Conservation (phyloP, 2,329 filamentous ascomycete species). For the Fulvia fulva region DNA sequence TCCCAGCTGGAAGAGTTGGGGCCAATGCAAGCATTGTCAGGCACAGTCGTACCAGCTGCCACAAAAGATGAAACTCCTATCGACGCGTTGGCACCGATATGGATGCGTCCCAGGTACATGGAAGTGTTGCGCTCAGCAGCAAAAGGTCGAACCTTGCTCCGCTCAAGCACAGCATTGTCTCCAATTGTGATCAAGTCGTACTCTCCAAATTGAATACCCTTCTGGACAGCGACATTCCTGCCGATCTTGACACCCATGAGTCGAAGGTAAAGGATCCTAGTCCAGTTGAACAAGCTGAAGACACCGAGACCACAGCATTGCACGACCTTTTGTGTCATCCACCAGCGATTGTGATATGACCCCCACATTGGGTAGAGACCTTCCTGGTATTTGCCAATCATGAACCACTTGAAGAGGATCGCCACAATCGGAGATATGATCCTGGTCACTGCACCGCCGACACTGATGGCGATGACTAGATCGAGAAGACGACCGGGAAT, state of each 20-base stretch:
- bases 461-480: slow-evolving; percentile 44
- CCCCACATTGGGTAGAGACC: slow-evolving; percentile 60
- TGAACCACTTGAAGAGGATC: slow-evolving; percentile 53
- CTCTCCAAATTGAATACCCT: slow-evolving; percentile 48
- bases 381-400: slow-evolving; percentile 52
- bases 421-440: slow-evolving; percentile 44
- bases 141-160: slow-evolving; percentile 51
- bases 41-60: slow-evolving; percentile 49
- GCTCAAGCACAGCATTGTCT: slow-evolving; percentile 47
- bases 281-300: slow-evolving; percentile 41
- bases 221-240: slow-evolving; percentile 46
- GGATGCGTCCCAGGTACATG: slow-evolving; percentile 54
- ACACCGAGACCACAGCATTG: slow-evolving; percentile 47
- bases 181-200: slow-evolving; percentile 55
- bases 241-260: slow-evolving; percentile 54
- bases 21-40: slow-evolving; percentile 51
- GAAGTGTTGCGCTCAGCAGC: slow-evolving; percentile 55
- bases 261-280: slow-evolving; percentile 46
- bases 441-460: slow-evolving; percentile 41
- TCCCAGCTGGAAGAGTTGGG: slow-evolving; percentile 58
- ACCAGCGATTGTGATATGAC: slow-evolving; percentile 56
- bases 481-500: slow-evolving; percentile 48
- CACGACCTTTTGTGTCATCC: slow-evolving; percentile 54
- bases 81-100: slow-evolving; percentile 46
- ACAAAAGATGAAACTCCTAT: slow-evolving; percentile 50